These are phyloP conservation scores for Exophiala viscosa DNA, from an alignment of 2,329 filamentous ascomycete species.

Conservation along the genomic window DNA sequence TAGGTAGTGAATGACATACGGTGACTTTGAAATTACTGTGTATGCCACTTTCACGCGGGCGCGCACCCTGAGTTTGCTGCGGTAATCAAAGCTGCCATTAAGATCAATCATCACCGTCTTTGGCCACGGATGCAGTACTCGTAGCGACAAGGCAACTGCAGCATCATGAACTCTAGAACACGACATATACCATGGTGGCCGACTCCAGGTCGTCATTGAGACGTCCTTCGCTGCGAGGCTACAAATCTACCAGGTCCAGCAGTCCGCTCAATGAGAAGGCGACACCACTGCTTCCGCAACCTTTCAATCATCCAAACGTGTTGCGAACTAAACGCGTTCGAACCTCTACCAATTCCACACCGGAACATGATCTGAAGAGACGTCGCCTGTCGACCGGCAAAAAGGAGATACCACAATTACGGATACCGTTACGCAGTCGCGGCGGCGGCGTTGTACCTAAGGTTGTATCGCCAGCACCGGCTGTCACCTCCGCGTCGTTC, in stretches of 20 bases:
- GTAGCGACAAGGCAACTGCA: slow-evolving; percentile 2
- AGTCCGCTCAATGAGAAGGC: slow-evolving; percentile 25
- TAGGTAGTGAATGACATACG: too few species aligned
- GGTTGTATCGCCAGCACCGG: slow-evolving; percentile 9
- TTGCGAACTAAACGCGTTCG: slow-evolving; percentile 23
- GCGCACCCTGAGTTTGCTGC: slow-evolving; percentile 1
- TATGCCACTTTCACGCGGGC: not conserved
- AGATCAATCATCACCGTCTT: slow-evolving; percentile 2
- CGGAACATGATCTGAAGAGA: slow-evolving; percentile 24
- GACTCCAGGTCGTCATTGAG: slow-evolving; percentile 32
- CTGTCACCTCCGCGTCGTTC: slow-evolving; percentile 3
- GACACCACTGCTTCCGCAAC: slow-evolving; percentile 20
- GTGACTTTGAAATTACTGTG: not conserved
- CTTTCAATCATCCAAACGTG: slow-evolving; percentile 13
- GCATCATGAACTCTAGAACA: slow-evolving; percentile 26
- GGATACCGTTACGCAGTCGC: slow-evolving; percentile 28
- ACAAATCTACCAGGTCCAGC: slow-evolving; percentile 24
- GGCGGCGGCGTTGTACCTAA: slow-evolving; percentile 13
- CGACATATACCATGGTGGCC: slow-evolving; percentile 31
- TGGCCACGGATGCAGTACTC: slow-evolving; percentile 10
- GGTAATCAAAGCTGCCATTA: slow-evolving; percentile 4
- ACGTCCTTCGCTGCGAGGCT: slow-evolving; percentile 27
- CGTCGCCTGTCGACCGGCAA: slow-evolving; percentile 23
- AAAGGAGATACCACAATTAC: slow-evolving; percentile 19
- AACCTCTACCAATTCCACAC: slow-evolving; percentile 17